These are phyloP conservation scores for Botrytis deweyae DNA, from an alignment of 2,329 filamentous ascomycete genomes.

Conservation along the genomic window DNA sequence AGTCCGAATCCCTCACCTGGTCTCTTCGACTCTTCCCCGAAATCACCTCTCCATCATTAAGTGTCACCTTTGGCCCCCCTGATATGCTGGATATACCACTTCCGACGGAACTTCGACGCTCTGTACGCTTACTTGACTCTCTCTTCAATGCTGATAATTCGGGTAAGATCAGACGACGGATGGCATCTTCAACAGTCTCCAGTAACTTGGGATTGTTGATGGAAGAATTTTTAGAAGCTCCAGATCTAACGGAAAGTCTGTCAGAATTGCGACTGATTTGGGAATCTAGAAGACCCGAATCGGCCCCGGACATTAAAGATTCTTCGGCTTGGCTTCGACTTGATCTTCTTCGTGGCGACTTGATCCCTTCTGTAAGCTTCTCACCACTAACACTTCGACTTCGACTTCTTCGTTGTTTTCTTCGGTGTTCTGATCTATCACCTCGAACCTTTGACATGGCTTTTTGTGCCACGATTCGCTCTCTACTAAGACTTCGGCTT, in stretches of 20 bases:
- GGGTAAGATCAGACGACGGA: conserved; percentile 72
- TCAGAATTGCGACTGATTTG: conserved; percentile 56
- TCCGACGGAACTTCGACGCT: conserved; percentile 12
- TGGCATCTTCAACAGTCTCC: conserved; percentile 72
- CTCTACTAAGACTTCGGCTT: conserved; percentile 64
- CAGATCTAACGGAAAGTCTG: conserved; percentile 58
- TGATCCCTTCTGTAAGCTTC: conserved; percentile 47
- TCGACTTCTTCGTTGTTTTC: conserved; percentile 44
- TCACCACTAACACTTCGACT: conserved; percentile 48
- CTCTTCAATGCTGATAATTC: conserved; percentile 90
- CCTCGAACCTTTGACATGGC: conserved; percentile 65
- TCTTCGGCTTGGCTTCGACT: conserved; percentile 54
- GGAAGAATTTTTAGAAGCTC: conserved; percentile 54
- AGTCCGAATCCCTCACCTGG: conserved; percentile 32
- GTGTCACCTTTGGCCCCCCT: conserved; percentile 56
- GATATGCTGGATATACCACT: conserved; percentile 57
- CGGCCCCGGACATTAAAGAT: conserved; percentile 44
- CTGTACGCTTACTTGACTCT: conserved; percentile 75
- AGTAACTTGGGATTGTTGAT: conserved; percentile 72
- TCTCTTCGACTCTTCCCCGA: conserved; percentile 54
- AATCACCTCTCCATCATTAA: conserved; percentile 57
- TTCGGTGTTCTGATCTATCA: conserved; percentile 47
- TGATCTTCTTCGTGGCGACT: conserved; percentile 48
- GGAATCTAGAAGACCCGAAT: conserved; percentile 56
- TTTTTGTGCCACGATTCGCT: conserved; percentile 63